Base-by-base conservation (phyloP, 208 protist species). In the Trichomonas tenax region DNA sequence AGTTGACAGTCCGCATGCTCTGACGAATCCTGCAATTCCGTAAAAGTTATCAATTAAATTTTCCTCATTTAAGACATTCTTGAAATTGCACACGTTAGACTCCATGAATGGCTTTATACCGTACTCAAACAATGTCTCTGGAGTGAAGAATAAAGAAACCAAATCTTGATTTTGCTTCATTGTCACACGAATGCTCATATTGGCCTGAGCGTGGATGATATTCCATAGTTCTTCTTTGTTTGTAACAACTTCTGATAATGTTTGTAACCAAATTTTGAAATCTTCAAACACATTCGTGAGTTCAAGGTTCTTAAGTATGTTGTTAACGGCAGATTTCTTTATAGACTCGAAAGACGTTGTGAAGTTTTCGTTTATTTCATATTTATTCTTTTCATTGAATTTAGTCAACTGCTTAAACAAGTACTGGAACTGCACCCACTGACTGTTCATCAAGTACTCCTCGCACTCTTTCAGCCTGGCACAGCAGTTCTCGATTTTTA, bases 1-100 rank as follows among this genome's bases (percentile, higher is more conserved):
- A 34, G 11, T 34, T 6, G 41, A 41, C 1, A 93, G 26, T 49
- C n/a, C 26, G 15, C 86, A 93, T 31, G 44, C 86, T 40, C 26
- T 41, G 21, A 93, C 44, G 31, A 93, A 93, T 0, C 86, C 86
- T 3, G 44, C 44, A 48, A 93, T 51, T 34, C n/a, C 86, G 31
- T 93, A 93, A 51, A 93, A 93, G 51, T 48, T 51, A 93, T 93
- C 86, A 51, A 93, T 44, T 48, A 93, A 44, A 48, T 41, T 44
- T 38, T 93, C 86, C 51, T 93, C 86, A 51, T 93, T 93, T 15
- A 38, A 49, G 34, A 93, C 31, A 38, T 51, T 93, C 17, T 23
- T 38, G 26, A 93, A 93, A 58, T 93, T 44, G 38, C 86, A 93
- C 2, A 51, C 8, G 6, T 38, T 93, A 38, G 44, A 51, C 15